phyloP scores from a whole-genome alignment of 257 asterid species.

The Coffea canephora region DNA sequence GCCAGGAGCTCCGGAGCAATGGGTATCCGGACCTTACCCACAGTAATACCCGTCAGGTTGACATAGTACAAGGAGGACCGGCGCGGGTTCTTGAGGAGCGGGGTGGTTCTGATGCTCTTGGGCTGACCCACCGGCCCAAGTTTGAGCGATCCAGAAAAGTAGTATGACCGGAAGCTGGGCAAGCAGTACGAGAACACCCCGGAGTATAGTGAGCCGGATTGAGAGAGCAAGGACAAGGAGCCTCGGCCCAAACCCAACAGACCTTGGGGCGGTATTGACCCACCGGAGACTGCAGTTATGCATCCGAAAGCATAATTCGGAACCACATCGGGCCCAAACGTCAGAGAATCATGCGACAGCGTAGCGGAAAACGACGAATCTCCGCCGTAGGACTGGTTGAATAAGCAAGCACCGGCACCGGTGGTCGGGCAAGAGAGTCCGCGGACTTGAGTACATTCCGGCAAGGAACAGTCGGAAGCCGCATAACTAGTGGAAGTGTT shows the following conservation, averaged over 20 bases:
- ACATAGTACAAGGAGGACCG: slow-evolving; percentile 79
- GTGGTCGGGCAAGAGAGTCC: slow-evolving; percentile 57
- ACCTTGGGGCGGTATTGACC: slow-evolving; percentile 80
- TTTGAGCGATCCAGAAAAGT: slow-evolving; percentile 85
- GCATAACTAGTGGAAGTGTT: slow-evolving; percentile 61
- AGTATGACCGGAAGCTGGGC: slow-evolving; percentile 79
- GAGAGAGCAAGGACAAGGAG: slow-evolving; percentile 67
- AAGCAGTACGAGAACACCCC: slow-evolving; percentile 79
- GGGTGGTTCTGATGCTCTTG: slow-evolving; percentile 65
- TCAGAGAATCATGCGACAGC: slow-evolving; percentile 62
- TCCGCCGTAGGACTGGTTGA: slow-evolving; percentile 73
- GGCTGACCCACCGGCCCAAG: slow-evolving; percentile 85
- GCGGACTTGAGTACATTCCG: slow-evolving; percentile 63
- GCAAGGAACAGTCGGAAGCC: slow-evolving; percentile 56
- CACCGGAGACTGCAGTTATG: slow-evolving; percentile 53
- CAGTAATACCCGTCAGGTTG: slow-evolving; percentile 75
- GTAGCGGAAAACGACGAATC: slow-evolving; percentile 67
- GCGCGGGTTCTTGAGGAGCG: slow-evolving; percentile 75
- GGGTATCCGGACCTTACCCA: slow-evolving; percentile 62
- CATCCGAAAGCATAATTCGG: slow-evolving; percentile 80
- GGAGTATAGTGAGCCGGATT: slow-evolving; percentile 60
- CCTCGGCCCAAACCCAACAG: slow-evolving; percentile 86
- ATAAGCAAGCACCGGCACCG: slow-evolving; percentile 56
- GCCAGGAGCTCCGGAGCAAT: slow-evolving; percentile 58
- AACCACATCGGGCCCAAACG: slow-evolving; percentile 47